Conservation (phyloP, 257 asterid species). For the Datura wrightii region DNA sequence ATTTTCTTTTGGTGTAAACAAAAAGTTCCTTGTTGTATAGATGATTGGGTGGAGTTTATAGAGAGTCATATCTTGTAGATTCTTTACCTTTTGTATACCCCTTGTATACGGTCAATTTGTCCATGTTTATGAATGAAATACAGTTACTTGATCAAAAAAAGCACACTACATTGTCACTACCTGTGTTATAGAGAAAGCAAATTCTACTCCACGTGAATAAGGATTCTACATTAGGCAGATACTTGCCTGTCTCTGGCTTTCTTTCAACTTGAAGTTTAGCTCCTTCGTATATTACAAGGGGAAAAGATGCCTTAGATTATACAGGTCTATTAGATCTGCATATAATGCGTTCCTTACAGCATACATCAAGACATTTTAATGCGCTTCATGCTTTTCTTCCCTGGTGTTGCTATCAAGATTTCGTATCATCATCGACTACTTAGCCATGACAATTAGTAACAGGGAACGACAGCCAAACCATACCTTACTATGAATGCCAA, state of each 20-base stretch:
- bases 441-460: neutral
- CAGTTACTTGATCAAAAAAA: too few relatives aligned
- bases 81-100: too few relatives aligned
- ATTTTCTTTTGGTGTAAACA: too few relatives aligned
- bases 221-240: neutral
- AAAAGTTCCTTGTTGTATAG: too few relatives aligned
- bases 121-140: too few relatives aligned
- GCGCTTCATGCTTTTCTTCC: neutral
- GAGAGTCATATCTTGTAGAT: too few relatives aligned
- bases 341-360: neutral
- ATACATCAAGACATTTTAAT: neutral
- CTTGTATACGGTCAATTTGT: too few relatives aligned
- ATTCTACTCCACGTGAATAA: slow-evolving; percentile 18
- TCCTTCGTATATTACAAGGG: neutral
- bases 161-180: neutral
- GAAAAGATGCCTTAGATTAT: neutral
- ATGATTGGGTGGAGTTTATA: too few relatives aligned
- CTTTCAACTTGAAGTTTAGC: slow-evolving; percentile 1
- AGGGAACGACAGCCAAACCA: neutral
- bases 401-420: slow-evolving; percentile 10
- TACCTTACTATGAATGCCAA: neutral
- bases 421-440: neutral
- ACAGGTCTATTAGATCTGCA: neutral
- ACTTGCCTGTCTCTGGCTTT: neutral
- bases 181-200: neutral